Percentiles rank a stretch among this genome's conserved stretches.
These are phyloP conservation scores for Arabidopsis arenosa DNA, from an alignment of 345 rosid genomes.

Conservation along the genomic window DNA sequence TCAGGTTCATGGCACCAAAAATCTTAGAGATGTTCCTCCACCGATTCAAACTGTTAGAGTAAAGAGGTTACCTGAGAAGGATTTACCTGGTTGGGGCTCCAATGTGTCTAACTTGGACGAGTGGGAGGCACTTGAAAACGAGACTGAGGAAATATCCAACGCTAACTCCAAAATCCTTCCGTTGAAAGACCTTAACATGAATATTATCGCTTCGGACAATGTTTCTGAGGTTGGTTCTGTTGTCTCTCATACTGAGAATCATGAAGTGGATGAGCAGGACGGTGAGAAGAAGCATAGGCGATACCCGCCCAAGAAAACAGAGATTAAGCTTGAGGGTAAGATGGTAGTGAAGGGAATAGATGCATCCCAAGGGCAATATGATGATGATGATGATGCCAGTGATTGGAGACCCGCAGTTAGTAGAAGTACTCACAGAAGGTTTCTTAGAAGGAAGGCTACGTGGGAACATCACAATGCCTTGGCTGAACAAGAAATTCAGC, in stretches of 20 bases:
- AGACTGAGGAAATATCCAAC: slow-evolving; percentile 53
- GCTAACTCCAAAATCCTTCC: slow-evolving; percentile 75
- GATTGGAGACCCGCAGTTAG: slow-evolving; percentile 96
- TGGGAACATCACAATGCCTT: slow-evolving; percentile 58
- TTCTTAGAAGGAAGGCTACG: slow-evolving; percentile 74
- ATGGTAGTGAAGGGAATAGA: slow-evolving; percentile 90
- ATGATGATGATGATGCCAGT: slow-evolving; percentile 66
- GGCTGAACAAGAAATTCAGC: slow-evolving; percentile 64
- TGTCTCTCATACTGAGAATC: slow-evolving; percentile 55
- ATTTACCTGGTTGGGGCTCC: slow-evolving; percentile 92
- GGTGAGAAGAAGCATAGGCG: slow-evolving; percentile 50
- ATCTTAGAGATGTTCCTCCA: slow-evolving; percentile 78
- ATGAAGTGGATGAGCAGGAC: slow-evolving; percentile 52
- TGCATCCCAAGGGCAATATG: slow-evolving; percentile 73
- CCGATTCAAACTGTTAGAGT: slow-evolving; percentile 76
- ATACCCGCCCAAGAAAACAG: slow-evolving; percentile 64
- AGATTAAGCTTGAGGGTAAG: slow-evolving; percentile 75
- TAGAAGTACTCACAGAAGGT: slow-evolving; percentile 87
- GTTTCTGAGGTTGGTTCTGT: slow-evolving; percentile 53
- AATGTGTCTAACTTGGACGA: slow-evolving; percentile 91
- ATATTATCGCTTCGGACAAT: slow-evolving; percentile 49
- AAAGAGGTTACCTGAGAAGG: slow-evolving; percentile 87
- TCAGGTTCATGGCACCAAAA: slow-evolving; percentile 76
- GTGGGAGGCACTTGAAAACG: slow-evolving; percentile 85
- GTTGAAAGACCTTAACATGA: slow-evolving; percentile 71